Evolutionary conservation across 148 eudicot species (phyloP).

Genomic region (Mesembryanthemum crystallinum): DNA sequence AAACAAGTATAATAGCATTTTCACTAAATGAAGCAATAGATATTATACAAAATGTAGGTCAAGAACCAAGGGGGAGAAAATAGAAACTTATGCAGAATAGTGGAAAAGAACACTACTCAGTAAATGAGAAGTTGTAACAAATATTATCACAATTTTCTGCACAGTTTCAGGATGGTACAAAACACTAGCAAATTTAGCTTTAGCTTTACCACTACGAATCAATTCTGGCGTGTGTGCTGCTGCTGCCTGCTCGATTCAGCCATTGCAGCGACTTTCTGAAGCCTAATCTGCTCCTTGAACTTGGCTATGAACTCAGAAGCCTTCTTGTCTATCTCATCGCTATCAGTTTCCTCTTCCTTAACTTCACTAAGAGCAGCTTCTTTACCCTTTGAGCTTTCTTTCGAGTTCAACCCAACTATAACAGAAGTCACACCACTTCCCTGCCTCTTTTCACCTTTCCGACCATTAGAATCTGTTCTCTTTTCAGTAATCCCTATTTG

Average conservation of each 20-base stretch:
- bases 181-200: neutral
- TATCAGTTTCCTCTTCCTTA: conserved; percentile 43
- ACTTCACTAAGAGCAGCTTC: conserved; percentile 23
- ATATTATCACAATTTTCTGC: neutral
- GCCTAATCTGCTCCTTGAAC: conserved; percentile 84
- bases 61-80: neutral
- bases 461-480: conserved; percentile 22
- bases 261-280: conserved; percentile 51
- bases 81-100: neutral
- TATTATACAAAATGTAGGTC: neutral
- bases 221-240: neutral
- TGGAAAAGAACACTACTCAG: neutral
- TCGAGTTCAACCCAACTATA: conserved; percentile 29
- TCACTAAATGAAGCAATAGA: neutral
- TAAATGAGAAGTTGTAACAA: neutral
- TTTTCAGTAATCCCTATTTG: conserved; percentile 32
- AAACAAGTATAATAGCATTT: neutral
- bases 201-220: conserved; percentile 9
- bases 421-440: conserved; percentile 24
- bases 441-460: conserved; percentile 38
- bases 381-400: conserved; percentile 31
- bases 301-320: conserved; percentile 91
- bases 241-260: conserved; percentile 26
- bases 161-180: neutral
- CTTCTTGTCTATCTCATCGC: conserved; percentile 75